Percentiles rank a stretch among this genome's conserved stretches.
phyloP scores from a whole-genome alignment of 257 asterid genomes.

The Plantago ovata region DNA sequence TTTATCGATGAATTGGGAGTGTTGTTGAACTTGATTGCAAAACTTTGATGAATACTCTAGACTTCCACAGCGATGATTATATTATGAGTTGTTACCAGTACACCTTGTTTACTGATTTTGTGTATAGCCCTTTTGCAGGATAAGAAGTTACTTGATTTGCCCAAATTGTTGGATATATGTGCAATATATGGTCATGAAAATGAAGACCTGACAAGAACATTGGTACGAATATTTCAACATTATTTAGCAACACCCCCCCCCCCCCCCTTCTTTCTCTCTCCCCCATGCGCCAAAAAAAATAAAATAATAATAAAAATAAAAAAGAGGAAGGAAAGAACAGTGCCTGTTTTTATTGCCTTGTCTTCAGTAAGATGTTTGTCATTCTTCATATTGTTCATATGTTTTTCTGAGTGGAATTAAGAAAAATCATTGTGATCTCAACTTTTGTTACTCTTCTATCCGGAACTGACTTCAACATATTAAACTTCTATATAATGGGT shows the following conservation, averaged over 20 bases:
- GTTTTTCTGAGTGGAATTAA: not conserved
- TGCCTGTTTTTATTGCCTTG: not conserved
- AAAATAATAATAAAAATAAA: no score
- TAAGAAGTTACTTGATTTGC: slow-evolving; percentile 80
- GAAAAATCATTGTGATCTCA: not conserved
- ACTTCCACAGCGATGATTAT: not conserved
- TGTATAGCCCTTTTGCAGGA: slow-evolving; percentile 93
- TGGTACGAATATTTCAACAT: slow-evolving; percentile 42
- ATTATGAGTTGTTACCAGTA: slow-evolving; percentile 15
- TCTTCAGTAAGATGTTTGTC: not conserved
- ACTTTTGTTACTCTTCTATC: not conserved
- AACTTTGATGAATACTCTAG: slow-evolving; percentile 14
- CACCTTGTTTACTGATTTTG: slow-evolving; percentile 42
- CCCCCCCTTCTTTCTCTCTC: no score
- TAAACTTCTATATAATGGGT: not conserved
- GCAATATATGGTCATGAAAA: slow-evolving; percentile 84
- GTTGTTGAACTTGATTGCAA: not conserved
- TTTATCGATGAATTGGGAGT: not conserved
- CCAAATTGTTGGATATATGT: slow-evolving; percentile 81
- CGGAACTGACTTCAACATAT: not conserved
- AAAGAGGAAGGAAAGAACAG: no score
- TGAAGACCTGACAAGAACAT: slow-evolving; percentile 73
- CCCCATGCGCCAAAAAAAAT: no score
- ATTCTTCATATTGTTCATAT: not conserved
- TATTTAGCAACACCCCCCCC: not conserved